Conservation (phyloP, 257 asterid genomes). For the Eustoma russellianum region DNA sequence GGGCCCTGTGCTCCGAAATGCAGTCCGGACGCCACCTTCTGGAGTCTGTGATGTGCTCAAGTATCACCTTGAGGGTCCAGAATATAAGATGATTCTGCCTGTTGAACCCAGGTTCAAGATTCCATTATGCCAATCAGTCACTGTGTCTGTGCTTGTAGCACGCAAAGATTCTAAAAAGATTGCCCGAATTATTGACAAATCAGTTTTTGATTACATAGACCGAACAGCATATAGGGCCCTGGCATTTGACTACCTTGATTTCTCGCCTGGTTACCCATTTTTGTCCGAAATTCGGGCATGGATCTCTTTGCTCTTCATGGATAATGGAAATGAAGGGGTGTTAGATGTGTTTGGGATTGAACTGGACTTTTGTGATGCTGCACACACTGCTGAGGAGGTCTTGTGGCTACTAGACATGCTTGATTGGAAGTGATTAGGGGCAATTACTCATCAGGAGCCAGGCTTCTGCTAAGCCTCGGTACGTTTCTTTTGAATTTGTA, state of each 20-base stretch:
- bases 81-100: slow-evolving; percentile 87
- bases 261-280: slow-evolving; percentile 79
- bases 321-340: slow-evolving; percentile 55
- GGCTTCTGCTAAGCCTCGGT: background rate
- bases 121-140: slow-evolving; percentile 62
- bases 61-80: slow-evolving; percentile 65
- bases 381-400: slow-evolving; percentile 67
- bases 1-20: slow-evolving; percentile 64
- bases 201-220: slow-evolving; percentile 81
- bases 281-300: slow-evolving; percentile 89
- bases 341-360: slow-evolving; percentile 86
- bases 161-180: slow-evolving; percentile 68
- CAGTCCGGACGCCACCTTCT: slow-evolving; percentile 57
- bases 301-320: slow-evolving; percentile 93
- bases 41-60: slow-evolving; percentile 63
- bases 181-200: slow-evolving; percentile 69
- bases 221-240: slow-evolving; percentile 74
- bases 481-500: too few species aligned
- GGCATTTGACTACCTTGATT: slow-evolving; percentile 88
- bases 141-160: slow-evolving; percentile 72
- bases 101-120: slow-evolving; percentile 67
- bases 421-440: slow-evolving; percentile 70
- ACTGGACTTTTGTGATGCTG: slow-evolving; percentile 92
- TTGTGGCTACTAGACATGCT: slow-evolving; percentile 95
- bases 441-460: background rate